These are phyloP conservation scores for Chalciporus piperatus DNA, from an alignment of 768 basidiomycete species.

Conservation along the genomic window DNA sequence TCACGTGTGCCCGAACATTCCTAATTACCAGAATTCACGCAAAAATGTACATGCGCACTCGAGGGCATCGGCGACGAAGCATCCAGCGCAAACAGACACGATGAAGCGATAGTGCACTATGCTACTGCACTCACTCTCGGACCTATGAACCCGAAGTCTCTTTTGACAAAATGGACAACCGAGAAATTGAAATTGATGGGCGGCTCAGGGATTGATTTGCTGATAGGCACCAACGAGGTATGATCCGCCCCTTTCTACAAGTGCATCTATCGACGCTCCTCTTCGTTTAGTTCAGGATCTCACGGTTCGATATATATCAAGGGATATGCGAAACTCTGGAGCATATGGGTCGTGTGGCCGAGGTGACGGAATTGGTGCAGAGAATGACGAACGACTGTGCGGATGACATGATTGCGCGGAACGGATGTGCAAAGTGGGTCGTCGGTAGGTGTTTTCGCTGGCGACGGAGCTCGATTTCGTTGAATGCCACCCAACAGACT, in stretches of 20 bases:
- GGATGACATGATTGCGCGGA: not conserved
- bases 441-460: not conserved
- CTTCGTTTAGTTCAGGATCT: not conserved
- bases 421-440: constrained; percentile 1
- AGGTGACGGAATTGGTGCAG: not conserved
- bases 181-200: not conserved
- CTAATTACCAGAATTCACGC: not conserved
- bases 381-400: constrained; percentile 1
- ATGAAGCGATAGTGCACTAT: constrained; percentile 1
- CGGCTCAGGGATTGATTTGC: not conserved
- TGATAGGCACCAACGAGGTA: constrained; percentile 2
- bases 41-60: not conserved
- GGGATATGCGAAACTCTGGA: constrained; percentile 8
- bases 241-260: not conserved
- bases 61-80: not conserved
- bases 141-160: not conserved
- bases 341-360: not conserved
- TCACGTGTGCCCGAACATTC: not conserved
- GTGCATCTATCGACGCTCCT: not conserved
- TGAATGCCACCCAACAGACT: too few relatives aligned
- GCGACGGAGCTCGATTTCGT: too few relatives aligned
- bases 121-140: not conserved
- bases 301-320: not conserved
- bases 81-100: not conserved
- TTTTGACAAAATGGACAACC: constrained; percentile 8